These are phyloP conservation scores for Triglochin maritima DNA, from an alignment of 106 monocot species.

Conservation along the genomic window DNA sequence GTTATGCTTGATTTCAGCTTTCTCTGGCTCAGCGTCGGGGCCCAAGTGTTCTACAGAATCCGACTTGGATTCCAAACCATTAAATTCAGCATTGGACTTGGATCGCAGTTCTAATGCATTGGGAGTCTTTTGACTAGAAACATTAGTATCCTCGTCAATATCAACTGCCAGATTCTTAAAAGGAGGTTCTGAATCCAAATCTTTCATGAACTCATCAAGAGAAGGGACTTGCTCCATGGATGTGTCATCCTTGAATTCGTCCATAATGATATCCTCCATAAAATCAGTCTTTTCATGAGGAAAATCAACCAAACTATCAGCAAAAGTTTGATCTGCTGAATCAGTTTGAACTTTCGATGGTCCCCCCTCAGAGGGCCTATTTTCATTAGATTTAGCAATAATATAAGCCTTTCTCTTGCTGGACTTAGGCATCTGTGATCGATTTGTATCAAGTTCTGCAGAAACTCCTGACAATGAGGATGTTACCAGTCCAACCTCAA, in stretches of 20 bases:
- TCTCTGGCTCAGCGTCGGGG: slow-evolving; percentile 18
- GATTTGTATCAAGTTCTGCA: slow-evolving; percentile 3
- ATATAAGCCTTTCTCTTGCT: slow-evolving; percentile 1
- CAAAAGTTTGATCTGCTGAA: slow-evolving; percentile 11
- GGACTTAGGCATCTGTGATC: background rate
- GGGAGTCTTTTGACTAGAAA: slow-evolving; percentile 13
- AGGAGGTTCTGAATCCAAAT: slow-evolving; percentile 73
- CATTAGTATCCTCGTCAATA: slow-evolving; percentile 5
- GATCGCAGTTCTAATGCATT: background rate
- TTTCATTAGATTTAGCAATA: slow-evolving; percentile 18
- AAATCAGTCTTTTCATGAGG: slow-evolving; percentile 45
- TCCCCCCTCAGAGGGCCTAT: slow-evolving; percentile 4
- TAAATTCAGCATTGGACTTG: background rate
- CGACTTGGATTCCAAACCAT: slow-evolving; percentile 14
- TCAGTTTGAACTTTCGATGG: slow-evolving; percentile 11
- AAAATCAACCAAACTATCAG: slow-evolving; percentile 17
- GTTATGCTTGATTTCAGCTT: slow-evolving; percentile 2
- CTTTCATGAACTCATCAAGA: slow-evolving; percentile 91
- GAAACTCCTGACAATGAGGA: slow-evolving; percentile 20
- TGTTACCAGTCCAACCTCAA: slow-evolving; percentile 45
- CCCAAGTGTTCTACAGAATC: slow-evolving; percentile 11
- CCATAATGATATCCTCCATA: slow-evolving; percentile 77
- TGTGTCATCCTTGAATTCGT: slow-evolving; percentile 46
- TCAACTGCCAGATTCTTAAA: slow-evolving; percentile 47
- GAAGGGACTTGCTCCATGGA: slow-evolving; percentile 65